phyloP scores from a whole-genome alignment of 2,329 filamentous ascomycete genomes.

The Fusarium papillatum region DNA sequence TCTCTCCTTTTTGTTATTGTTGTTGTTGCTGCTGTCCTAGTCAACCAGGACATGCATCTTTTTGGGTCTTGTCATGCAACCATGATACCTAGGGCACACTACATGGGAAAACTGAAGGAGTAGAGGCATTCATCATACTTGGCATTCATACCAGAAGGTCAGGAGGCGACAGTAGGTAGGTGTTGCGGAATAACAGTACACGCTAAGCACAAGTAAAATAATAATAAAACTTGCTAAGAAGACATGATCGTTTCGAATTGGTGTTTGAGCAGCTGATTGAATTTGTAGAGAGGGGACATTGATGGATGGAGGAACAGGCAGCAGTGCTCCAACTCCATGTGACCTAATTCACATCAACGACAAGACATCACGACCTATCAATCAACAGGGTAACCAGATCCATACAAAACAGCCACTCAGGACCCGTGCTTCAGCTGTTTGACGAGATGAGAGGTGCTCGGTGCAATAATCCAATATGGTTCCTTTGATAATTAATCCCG shows the following conservation, averaged over 20 bases:
- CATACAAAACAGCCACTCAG: constrained; percentile 16
- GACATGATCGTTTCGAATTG: neutral
- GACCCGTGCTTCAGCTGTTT: constrained; percentile 37
- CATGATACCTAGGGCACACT: constrained; percentile 11
- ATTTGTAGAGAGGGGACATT: neutral
- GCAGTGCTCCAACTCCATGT: neutral
- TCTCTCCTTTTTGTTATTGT: neutral
- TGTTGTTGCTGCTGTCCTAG: neutral
- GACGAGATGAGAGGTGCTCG: constrained; percentile 16
- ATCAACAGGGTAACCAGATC: constrained; percentile 9
- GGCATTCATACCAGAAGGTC: neutral
- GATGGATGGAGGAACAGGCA: neutral
- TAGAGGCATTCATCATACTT: neutral
- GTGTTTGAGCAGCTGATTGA: neutral
- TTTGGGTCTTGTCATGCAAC: constrained; percentile 1
- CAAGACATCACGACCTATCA: neutral
- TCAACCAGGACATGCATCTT: neutral
- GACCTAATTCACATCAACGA: neutral
- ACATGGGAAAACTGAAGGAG: neutral
- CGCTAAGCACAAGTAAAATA: constrained; percentile 6
- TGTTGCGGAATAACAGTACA: neutral
- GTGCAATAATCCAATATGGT: constrained; percentile 5
- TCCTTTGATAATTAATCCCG: constrained; percentile 6
- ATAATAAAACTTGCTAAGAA: neutral
- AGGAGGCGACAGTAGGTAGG: neutral